These are phyloP conservation scores for Teratosphaeria destructans DNA, from an alignment of 2,329 filamentous ascomycete species.

Conservation along the genomic window DNA sequence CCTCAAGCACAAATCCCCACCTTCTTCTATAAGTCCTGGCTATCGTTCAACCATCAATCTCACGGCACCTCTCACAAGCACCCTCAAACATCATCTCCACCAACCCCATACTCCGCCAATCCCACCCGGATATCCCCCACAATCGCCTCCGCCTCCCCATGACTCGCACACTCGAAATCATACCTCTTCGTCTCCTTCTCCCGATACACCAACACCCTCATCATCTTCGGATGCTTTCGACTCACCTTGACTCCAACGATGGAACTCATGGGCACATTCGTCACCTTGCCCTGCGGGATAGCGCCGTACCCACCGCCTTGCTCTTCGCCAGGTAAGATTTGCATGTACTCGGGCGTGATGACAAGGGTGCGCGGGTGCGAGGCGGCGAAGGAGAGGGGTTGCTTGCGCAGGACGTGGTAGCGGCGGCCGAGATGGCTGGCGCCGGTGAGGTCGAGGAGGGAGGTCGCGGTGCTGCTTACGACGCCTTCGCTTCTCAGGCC, in stretches of 20 bases:
- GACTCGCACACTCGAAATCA: slow-evolving; percentile 69
- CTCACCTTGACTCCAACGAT: slow-evolving; percentile 75
- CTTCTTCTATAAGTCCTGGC: background rate
- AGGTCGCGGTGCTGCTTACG: slow-evolving; percentile 10
- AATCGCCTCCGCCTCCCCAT: slow-evolving; percentile 66
- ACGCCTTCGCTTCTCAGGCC: slow-evolving; percentile 39
- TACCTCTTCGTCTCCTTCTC: slow-evolving; percentile 70
- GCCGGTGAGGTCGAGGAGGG: slow-evolving; percentile 34
- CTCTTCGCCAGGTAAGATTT: slow-evolving; percentile 55
- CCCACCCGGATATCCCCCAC: slow-evolving; percentile 69
- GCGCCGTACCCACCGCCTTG: slow-evolving; percentile 19
- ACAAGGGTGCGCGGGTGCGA: slow-evolving; percentile 66
- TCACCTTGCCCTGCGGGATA: slow-evolving; percentile 41
- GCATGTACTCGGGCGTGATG: slow-evolving; percentile 77
- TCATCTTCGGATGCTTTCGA: slow-evolving; percentile 68
- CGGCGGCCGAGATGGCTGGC: slow-evolving; percentile 41
- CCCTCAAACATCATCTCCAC: slow-evolving; percentile 5
- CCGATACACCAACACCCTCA: slow-evolving; percentile 69
- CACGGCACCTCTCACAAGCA: background rate
- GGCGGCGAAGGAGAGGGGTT: slow-evolving; percentile 69
- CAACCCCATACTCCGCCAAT: slow-evolving; percentile 14
- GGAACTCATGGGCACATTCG: slow-evolving; percentile 71
- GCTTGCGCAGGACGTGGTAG: slow-evolving; percentile 72
- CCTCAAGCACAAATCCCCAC: background rate
- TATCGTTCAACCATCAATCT: background rate